Evolutionary conservation across 2,329 filamentous ascomycete species (phyloP).

Genomic region (Aspergillus niger): DNA sequence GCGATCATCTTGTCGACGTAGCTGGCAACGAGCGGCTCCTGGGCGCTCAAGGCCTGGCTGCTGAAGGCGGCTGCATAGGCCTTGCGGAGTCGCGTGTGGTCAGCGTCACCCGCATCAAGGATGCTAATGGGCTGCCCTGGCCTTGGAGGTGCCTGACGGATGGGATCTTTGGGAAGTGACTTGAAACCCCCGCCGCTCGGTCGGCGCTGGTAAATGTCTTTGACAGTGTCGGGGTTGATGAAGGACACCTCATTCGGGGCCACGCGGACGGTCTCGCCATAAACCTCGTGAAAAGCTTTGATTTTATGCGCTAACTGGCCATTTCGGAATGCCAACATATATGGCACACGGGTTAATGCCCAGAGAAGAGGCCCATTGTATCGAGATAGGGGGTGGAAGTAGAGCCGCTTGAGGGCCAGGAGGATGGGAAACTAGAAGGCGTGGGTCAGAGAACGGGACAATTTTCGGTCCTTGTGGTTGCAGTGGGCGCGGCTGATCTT

Average conservation of each 20-base stretch:
- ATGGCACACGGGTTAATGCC: slow-evolving; percentile 37
- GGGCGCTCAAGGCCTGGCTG: slow-evolving; percentile 45
- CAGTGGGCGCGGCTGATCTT: too few relatives aligned
- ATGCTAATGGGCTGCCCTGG: slow-evolving; percentile 15
- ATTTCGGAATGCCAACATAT: slow-evolving; percentile 27
- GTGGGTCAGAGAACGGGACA: too few relatives aligned
- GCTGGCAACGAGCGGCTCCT: slow-evolving; percentile 42
- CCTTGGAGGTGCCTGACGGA: slow-evolving; percentile 18
- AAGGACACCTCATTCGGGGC: slow-evolving; percentile 48
- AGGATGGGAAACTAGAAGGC: neutral
- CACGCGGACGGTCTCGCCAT: slow-evolving; percentile 46
- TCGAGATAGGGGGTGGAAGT: slow-evolving; percentile 47
- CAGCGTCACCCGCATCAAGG: slow-evolving; percentile 29
- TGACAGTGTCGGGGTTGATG: slow-evolving; percentile 46
- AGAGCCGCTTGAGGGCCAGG: slow-evolving; percentile 39
- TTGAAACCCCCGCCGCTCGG: neutral
- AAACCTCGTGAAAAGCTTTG: slow-evolving; percentile 29
- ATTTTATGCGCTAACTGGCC: slow-evolving; percentile 39
- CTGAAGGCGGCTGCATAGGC: slow-evolving; percentile 45
- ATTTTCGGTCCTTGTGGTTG: too few relatives aligned
- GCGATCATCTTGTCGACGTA: slow-evolving; percentile 37
- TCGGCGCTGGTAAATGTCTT: slow-evolving; percentile 43
- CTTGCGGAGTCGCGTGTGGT: slow-evolving; percentile 38
- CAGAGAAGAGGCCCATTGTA: slow-evolving; percentile 46
- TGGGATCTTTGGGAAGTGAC: neutral